Base-by-base conservation (phyloP, 129 eudicot species). In the Glebionis coronaria region DNA sequence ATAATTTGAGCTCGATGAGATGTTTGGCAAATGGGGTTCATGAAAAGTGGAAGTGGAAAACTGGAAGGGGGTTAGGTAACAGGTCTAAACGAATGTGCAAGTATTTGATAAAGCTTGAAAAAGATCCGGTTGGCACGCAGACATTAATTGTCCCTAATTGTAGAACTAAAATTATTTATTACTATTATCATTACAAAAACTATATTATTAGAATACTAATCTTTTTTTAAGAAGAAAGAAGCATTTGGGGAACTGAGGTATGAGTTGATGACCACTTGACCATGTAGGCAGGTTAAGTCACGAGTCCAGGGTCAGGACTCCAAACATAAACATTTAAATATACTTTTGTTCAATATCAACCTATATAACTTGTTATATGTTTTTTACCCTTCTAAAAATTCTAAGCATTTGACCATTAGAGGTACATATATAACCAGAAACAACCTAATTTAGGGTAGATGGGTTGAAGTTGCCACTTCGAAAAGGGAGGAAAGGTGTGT, bases 1-100 rank as follows among this genome's bases (percentile, higher is more conserved):
- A 0, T 18, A 44, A 9, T 3, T 9, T 38, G 23, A 47, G 44
- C 51, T 16, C 3, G 47, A 59, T 28, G 15, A 72, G 67, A 31
- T 18, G 56, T 66, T 58, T 46, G 38, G 31, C 58, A 56, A 63
- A 20, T 11, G 13, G 42, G 63, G 53, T 20, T 74, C 38, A 46
- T 29, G 66, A 46, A 44, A 70, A 59, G 42, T 7, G 42, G 42
- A 21, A 20, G 15, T 16, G 56, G 38, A 20, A 5, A 38, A n/a
- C 54, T 25, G 3, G 29, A 58, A 23, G 25, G 57, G 56, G 14
- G 12, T 23, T 9, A 1, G 15, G 12, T 25, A 44, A 65, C 44
- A 27, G 23, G 3, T 23, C 13, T 25, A 44, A 12, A 19, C 4
- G 71, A 29, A 29, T 29, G 38, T 29, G 38, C 38, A 29, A 29